phyloP scores from a whole-genome alignment of 2,329 filamentous ascomycete species.

The Hypoxylon sp. region DNA sequence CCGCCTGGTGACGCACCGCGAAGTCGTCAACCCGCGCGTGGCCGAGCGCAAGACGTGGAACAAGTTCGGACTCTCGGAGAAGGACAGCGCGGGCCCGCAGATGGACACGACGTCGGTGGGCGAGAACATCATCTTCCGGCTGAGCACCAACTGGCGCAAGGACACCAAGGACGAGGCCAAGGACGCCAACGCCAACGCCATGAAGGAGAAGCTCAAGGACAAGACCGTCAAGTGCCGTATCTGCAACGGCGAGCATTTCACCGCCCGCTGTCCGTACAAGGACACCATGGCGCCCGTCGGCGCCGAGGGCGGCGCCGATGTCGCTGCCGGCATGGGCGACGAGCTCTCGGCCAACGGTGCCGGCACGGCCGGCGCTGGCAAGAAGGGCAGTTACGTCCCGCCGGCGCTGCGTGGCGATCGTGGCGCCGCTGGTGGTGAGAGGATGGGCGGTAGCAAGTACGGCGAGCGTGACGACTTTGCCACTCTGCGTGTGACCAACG shows the following conservation, averaged over 20 bases:
- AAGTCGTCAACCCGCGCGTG: conserved; percentile 94
- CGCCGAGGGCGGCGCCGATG: conserved; percentile 63
- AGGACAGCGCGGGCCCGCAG: conserved; percentile 82
- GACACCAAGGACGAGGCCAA: conserved; percentile 83
- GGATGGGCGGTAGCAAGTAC: conserved; percentile 87
- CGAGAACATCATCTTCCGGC: conserved; percentile 98
- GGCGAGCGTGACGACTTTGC: conserved; percentile 94
- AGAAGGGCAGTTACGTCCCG: conserved; percentile 89
- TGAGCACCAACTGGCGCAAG: conserved; percentile 91
- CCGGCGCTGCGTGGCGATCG: conserved; percentile 84
- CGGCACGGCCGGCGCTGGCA: conserved; percentile 66
- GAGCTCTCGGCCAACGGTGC: conserved; percentile 54
- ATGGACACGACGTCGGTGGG: conserved; percentile 91
- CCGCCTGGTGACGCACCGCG: conserved; percentile 88
- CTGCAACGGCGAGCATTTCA: conserved; percentile 99
- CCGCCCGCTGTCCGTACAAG: conserved; percentile 98
- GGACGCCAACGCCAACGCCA: conserved; percentile 74
- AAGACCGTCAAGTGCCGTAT: conserved; percentile 99
- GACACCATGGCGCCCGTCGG: conserved; percentile 95
- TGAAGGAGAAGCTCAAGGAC: conserved; percentile 90
- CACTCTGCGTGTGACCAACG: conserved; percentile 96
- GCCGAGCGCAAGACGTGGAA: conserved; percentile 91
- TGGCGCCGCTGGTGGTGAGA: conserved; percentile 72
- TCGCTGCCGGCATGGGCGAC: conserved; percentile 64
- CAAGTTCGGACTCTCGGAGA: conserved; percentile 92